Evolutionary conservation across 352 stramenopile genomes (phyloP).

Genomic region (Globisporangium solare): DNA sequence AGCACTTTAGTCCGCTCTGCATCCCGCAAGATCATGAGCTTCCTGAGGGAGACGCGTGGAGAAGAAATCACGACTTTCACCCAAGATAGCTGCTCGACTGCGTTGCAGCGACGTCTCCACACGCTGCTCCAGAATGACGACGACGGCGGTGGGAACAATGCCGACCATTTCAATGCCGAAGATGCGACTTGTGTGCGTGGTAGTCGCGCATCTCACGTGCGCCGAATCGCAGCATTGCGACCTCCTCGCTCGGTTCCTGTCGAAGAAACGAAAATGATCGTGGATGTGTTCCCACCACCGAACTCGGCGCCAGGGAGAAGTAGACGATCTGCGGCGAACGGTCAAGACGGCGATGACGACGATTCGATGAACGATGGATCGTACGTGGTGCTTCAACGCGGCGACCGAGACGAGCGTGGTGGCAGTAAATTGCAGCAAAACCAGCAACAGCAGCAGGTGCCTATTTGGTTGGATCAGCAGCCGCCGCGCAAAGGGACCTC

Average conservation of each 20-base stretch:
- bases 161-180: conserved; percentile 50
- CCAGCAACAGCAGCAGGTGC: conserved; percentile 28
- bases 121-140: conserved; percentile 36
- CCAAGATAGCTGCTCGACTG: conserved; percentile 47
- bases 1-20: conserved; percentile 39
- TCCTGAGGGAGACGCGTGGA: conserved; percentile 24
- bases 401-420: conserved; percentile 12
- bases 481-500: conserved; percentile 18
- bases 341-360: conserved; percentile 12
- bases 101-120: conserved; percentile 53
- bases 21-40: conserved; percentile 40
- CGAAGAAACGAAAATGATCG: conserved; percentile 54
- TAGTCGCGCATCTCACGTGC: conserved; percentile 67
- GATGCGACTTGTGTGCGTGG: conserved; percentile 57
- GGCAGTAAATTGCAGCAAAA: conserved; percentile 5
- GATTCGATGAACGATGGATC: conserved; percentile 36
- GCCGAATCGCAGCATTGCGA: conserved; percentile 59
- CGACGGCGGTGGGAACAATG: conserved; percentile 35
- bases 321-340: conserved; percentile 18
- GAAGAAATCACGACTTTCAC: conserved; percentile 47
- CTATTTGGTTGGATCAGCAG: conserved; percentile 56
- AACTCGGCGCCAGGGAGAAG: conserved; percentile 66
- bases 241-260: conserved; percentile 60
- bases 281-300: conserved; percentile 60
- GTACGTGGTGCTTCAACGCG: conserved; percentile 19